Evolutionary conservation across 495 filamentous ascomycete species (phyloP), one percentile per base, ranked within the genome.

Genomic region (Chaetomium fimeti): DNA sequence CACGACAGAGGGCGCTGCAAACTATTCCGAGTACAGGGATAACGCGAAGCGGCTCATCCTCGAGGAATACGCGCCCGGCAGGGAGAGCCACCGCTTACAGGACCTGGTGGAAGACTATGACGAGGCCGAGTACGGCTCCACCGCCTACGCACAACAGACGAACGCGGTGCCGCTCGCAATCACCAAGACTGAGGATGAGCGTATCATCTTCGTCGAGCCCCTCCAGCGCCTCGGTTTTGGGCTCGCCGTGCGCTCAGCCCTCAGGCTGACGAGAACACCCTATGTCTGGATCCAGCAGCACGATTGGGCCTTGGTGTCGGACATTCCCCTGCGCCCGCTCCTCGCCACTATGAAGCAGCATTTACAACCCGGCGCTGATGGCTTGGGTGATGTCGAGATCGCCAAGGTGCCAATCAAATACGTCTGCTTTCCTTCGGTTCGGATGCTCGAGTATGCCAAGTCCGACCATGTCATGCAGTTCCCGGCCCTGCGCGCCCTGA

Each of bases 281-380:
- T 82, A 80, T 51, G 77, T 79, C 47, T 82, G 79, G 79, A 71
- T 82, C 2, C 79, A 82, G 65, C 79, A 82, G 71, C 79, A 82
- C 63, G 79, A 82, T 67, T 82, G 79, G 79, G 61, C 74, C 24
- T 65, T 82, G 0, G 69, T 76, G 29, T 68, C 73, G 6, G 69
- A 79, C 52, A 77, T 82, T 42, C 76, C 76, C 2, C 49, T 82
- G 1, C 55, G 59, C 0, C 62, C 76, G 18, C 62, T 82, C 13
- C 65, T 82, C 9, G 69, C 75, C 2, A 59, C 78, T 60, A 82
- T 82, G 79, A 69, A 64, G 55, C 58, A 69, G 29, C 69, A 63
- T 22, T 40, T 61, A 11, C 60, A 49, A 22, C 15, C 61, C 24
- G 49, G 45, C 22, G 18, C 12, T 5, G 57, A 12, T 5, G 42